Evolutionary conservation across 441 rosid species (phyloP), one percentile per base, ranked within the genome.

Genomic region (Pelargonium citronellum): DNA sequence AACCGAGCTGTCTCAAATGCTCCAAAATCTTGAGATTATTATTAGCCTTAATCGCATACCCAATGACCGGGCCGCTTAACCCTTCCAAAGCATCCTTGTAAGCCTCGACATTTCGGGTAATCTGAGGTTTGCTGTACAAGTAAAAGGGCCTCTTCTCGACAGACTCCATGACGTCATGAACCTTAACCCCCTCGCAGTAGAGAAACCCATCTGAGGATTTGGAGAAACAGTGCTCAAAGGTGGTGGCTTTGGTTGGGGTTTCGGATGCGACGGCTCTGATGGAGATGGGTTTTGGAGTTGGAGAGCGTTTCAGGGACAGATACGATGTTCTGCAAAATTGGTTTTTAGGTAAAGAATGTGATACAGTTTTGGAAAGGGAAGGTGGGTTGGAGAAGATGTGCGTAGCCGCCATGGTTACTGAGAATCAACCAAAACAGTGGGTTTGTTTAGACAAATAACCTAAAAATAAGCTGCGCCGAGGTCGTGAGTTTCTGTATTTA

Each of bases 1-100:
- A 95, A 0, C 98, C 99, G 84, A 89, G 71, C 66, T 79, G 77
- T 76, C 97, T 91, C 87, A 91, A 74, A 82, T 92, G 95, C 85
- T 91, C 93, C 88, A 95, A 84, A 79, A 95, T 86, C 90, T 91
- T 92, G 64, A 85, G 82, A 61, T 95, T 95, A 72, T 92, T 91
- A 67, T 95, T 95, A 1, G 98, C 98, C 82, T 95, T 95, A 63
- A 95, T 91, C 0, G 98, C 98, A 49, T 91, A 95, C 5, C 99
- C 98, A 49, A 95, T 91, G 7, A 95, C 84, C 0, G 97, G 79
- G 0, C 64, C 80, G 37, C 37, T 30, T 78, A 92, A 76, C 0
- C 97, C 99, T 67, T 83, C 80, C 74, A 95, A 79, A 0, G 97
- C 97, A 69, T 86, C 88, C 68, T 73, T 90, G 30, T 95, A 92